Evolutionary conservation across 2,329 filamentous ascomycete genomes (phyloP), one percentile per base, ranked within the genome.

Genomic region (Trichoderma asperellum): DNA sequence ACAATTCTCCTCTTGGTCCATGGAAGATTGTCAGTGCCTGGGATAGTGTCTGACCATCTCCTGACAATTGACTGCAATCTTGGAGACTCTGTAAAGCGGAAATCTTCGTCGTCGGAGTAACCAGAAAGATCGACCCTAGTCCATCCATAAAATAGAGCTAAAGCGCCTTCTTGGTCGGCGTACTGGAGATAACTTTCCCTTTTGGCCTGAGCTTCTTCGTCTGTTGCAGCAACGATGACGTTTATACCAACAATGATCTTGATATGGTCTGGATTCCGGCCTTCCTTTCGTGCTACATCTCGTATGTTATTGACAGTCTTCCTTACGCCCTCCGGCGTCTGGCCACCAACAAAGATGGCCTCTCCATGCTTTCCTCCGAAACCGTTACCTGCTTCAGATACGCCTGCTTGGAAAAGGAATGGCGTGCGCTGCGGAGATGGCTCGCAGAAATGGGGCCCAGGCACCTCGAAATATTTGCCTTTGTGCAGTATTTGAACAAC

Each of bases 1-100:
- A 87, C 85, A 0, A 85, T 86, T 70, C 85, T 82, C 1, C 76
- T 77, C 73, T 88, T 88, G 76, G 87, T 88, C 83, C 85, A 89
- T 0, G 82, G 84, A 0, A 71, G 68, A 12, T 66, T 69, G 14
- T 69, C 63, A 3, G 70, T 72, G 0, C 70, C 71, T 18, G 70
- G 72, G 2, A 71, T 70, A 14, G 70, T 71, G 1, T 72, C 70
- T 0, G 72, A 70, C 69, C 70, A 73, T n/a, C 72, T 60, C 14
- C 68, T 43, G 1, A 73, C 57, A 16, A 71, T 71, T 10, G 72
- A 73, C 60, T 69, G 67, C 37, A 69, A 5, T 12, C 53, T 64
- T 7, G 67, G 27, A 8, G 59, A 64, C 16, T 65, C 49, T 3
- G 59, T 69, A 7, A 69, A 69, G 21, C 52, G 65, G 37, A 69